phyloP scores from a whole-genome alignment of 208 protist genomes.

The Leptomonas pyrrhocoris region DNA sequence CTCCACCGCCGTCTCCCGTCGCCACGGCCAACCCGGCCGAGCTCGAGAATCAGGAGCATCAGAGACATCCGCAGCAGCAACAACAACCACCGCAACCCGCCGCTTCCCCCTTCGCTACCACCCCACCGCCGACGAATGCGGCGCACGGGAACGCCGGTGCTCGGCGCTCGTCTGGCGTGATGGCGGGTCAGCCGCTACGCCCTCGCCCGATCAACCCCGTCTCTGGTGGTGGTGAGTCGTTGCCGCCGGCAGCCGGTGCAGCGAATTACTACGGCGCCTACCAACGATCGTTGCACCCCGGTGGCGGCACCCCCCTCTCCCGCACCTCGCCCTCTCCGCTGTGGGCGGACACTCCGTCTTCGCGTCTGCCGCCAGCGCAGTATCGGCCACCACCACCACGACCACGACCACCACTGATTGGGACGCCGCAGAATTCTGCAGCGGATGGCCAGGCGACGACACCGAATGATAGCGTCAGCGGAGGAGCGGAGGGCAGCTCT shows the following conservation, averaged over 20 bases:
- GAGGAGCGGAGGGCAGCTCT: not conserved
- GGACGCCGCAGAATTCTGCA: no score
- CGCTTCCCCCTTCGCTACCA: slow-evolving; percentile 2
- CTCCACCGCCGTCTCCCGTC: not conserved
- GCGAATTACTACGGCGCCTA: slow-evolving; percentile 22
- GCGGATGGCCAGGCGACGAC: no score
- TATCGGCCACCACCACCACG: not conserved
- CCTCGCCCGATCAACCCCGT: not conserved
- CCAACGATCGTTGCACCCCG: slow-evolving; percentile 11
- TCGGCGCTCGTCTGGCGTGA: not conserved
- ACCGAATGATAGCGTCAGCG: not conserved
- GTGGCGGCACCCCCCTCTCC: not conserved
- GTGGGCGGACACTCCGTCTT: not conserved
- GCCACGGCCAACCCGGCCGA: not conserved
- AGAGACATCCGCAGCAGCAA: not conserved
- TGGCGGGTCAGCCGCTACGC: slow-evolving; percentile 13
- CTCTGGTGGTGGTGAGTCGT: not conserved
- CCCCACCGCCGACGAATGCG: not conserved
- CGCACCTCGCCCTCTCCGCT: not conserved
- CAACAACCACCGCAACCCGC: not conserved
- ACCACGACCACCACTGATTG: no score
- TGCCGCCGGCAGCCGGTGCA: not conserved
- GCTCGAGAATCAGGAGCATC: not conserved
- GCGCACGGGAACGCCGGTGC: not conserved
- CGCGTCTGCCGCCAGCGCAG: not conserved